Evolutionary conservation across 306 rosid genomes (phyloP).

Genomic region (Vigna angularis): DNA sequence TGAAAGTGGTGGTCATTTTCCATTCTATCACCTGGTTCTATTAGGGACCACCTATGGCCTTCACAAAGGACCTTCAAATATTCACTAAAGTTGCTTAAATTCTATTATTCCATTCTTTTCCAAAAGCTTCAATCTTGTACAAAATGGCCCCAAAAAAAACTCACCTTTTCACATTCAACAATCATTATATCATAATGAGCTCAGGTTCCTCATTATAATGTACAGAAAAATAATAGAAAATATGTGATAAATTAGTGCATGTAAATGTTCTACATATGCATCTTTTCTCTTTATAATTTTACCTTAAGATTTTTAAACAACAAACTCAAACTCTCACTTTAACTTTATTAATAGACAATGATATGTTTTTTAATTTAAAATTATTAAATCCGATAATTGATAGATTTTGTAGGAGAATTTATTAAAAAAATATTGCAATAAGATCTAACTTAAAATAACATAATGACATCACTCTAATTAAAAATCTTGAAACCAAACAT

Average conservation of each 20-base stretch:
- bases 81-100: constrained; percentile 2
- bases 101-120: background rate
- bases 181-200: background rate
- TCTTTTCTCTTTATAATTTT: background rate
- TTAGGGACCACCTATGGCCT: background rate
- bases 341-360: too few species aligned
- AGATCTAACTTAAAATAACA: too few species aligned
- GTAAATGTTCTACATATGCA: background rate
- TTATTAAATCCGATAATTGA: too few species aligned
- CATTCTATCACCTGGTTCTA: background rate
- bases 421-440: too few species aligned
- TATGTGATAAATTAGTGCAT: background rate
- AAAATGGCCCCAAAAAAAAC: constrained; percentile 1
- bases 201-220: background rate
- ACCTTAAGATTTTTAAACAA: too few species aligned
- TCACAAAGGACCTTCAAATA: background rate
- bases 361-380: too few species aligned
- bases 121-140: background rate
- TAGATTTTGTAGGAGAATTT: too few species aligned
- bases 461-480: too few species aligned
- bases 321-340: too few species aligned
- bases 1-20: background rate
- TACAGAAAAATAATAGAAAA: too few species aligned
- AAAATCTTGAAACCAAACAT: too few species aligned
- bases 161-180: background rate